Percentiles rank a stretch among this genome's conserved stretches.
Evolutionary conservation across 352 stramenopile genomes (phyloP).

Genomic region (Phytophthora sojae): DNA sequence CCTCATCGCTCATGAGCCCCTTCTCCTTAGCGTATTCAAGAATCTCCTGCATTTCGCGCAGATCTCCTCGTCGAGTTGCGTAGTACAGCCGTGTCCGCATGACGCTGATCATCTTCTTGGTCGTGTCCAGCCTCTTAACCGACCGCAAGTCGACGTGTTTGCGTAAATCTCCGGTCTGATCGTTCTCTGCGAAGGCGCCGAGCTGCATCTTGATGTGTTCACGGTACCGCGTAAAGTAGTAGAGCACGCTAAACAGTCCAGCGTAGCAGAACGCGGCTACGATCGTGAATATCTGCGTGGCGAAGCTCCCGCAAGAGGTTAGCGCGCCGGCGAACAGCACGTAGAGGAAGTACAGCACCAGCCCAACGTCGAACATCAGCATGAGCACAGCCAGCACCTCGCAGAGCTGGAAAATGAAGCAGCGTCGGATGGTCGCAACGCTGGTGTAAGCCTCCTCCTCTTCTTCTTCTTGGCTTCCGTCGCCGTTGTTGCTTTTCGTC

Average conservation of each 20-base stretch:
- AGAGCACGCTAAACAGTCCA: slow-evolving; percentile 57
- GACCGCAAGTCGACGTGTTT: slow-evolving; percentile 44
- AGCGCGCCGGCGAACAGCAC: slow-evolving; percentile 67
- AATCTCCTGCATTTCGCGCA: slow-evolving; percentile 54
- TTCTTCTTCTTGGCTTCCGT: slow-evolving; percentile 1
- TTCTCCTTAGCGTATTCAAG: slow-evolving; percentile 45
- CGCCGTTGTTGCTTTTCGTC: slow-evolving; percentile 7
- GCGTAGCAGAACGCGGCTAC: slow-evolving; percentile 51
- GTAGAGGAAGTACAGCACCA: slow-evolving; percentile 60
- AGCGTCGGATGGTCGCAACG: slow-evolving; percentile 60
- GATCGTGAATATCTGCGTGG: slow-evolving; percentile 51
- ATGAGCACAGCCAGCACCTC: slow-evolving; percentile 55
- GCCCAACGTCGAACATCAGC: slow-evolving; percentile 48
- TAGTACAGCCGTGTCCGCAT: slow-evolving; percentile 67
- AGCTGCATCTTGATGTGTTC: slow-evolving; percentile 83
- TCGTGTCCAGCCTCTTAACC: slow-evolving; percentile 43
- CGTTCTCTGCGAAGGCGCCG: slow-evolving; percentile 65
- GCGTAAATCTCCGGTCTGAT: slow-evolving; percentile 64
- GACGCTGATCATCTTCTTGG: slow-evolving; percentile 42
- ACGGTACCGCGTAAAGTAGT: slow-evolving; percentile 66
- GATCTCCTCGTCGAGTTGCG: slow-evolving; percentile 56
- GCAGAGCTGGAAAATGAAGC: slow-evolving; percentile 61
- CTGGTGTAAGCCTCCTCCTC: slow-evolving; percentile 13
- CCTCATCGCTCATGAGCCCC: slow-evolving; percentile 33
- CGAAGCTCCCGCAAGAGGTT: slow-evolving; percentile 44